Conservation (phyloP, 2,329 filamentous ascomycete species). For the Akanthomyces muscarius region DNA sequence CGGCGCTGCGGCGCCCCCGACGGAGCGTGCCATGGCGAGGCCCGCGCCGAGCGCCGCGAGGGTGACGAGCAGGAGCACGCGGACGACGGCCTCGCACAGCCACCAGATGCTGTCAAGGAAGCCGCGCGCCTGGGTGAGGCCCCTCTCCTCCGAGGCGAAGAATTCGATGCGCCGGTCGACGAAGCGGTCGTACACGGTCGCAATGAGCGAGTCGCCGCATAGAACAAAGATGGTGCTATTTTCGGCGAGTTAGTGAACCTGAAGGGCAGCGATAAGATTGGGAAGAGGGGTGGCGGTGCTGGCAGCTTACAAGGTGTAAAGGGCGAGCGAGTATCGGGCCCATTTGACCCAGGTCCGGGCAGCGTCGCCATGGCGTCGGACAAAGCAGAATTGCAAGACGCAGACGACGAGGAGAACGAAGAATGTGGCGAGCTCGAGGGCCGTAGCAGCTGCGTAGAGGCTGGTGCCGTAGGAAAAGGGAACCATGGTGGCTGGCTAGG, state of each 20-base stretch:
- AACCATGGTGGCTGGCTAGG: background rate
- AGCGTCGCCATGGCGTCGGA: constrained; percentile 13
- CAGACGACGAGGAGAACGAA: background rate
- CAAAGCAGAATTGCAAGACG: constrained; percentile 14
- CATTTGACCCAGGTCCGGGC: constrained; percentile 12
- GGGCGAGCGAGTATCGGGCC: constrained; percentile 5
- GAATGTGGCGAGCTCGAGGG: background rate
- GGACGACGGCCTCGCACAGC: constrained; percentile 5
- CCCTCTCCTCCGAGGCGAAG: constrained; percentile 1
- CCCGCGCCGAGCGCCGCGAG: constrained; percentile 1
- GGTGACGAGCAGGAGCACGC: constrained; percentile 3
- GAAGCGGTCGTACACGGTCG: constrained; percentile 14
- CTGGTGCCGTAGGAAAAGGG: background rate
- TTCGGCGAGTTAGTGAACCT: background rate
- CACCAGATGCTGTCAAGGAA: constrained; percentile 11
- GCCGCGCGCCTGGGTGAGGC: constrained; percentile 4
- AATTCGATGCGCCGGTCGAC: constrained; percentile 9
- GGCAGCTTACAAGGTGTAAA: constrained; percentile 10
- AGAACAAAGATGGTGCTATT: constrained; percentile 7
- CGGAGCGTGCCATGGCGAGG: constrained; percentile 8
- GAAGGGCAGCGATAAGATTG: background rate
- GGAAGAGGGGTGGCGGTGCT: background rate
- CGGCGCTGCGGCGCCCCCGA: background rate
- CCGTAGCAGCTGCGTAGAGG: background rate
- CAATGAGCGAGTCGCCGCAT: background rate